These are phyloP conservation scores for Saccharomyces hybrid DNA, from an alignment of 1,139 yeast species.

Conservation along the genomic window DNA sequence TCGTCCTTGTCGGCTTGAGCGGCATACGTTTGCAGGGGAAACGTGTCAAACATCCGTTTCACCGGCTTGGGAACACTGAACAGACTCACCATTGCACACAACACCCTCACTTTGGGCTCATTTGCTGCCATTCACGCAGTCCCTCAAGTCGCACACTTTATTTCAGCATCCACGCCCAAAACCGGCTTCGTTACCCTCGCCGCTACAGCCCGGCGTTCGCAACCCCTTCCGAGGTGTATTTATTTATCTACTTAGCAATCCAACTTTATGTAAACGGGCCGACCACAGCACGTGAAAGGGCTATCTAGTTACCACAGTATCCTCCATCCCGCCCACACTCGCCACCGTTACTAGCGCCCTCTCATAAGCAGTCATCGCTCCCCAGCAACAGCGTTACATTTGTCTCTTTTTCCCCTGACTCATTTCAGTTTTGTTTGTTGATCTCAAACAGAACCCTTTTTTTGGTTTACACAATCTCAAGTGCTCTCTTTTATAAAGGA, in stretches of 20 bases:
- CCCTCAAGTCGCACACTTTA: neutral
- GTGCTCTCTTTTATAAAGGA: neutral
- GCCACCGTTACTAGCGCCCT: neutral
- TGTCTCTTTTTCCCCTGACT: neutral
- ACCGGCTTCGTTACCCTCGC: neutral
- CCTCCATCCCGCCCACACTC: neutral
- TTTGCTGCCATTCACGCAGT: too few species aligned
- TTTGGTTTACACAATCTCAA: neutral
- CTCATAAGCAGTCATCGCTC: neutral
- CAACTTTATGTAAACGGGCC: neutral
- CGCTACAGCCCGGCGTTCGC: neutral
- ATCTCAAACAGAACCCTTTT: neutral
- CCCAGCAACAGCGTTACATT: neutral
- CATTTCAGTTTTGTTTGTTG: neutral
- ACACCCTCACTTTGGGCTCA: neutral
- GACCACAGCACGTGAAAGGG: neutral
- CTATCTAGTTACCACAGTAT: neutral
- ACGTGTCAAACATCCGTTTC: constrained; percentile 12
- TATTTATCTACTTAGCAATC: neutral
- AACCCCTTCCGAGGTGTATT: neutral
- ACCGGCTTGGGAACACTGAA: constrained; percentile 9
- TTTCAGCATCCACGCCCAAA: neutral
- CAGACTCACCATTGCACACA: neutral
- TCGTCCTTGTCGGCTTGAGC: constrained; percentile 9
- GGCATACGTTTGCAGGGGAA: constrained; percentile 12